Conservation (phyloP, 768 basidiomycete species). For the Suillus plorans region DNA sequence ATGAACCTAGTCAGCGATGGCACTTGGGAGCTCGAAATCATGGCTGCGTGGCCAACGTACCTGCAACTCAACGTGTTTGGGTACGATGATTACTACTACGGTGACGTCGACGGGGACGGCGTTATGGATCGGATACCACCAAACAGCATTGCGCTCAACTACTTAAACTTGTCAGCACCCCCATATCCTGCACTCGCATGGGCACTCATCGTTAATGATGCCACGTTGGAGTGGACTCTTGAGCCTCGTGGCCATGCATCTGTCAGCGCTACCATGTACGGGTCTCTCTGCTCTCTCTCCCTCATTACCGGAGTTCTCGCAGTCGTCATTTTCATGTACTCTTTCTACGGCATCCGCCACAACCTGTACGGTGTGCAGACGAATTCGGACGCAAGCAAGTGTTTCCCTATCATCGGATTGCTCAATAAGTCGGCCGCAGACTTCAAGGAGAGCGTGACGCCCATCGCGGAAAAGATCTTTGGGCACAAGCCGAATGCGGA, state of each 20-base stretch:
- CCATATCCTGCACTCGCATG: conserved; percentile 87
- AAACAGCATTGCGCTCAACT: conserved; percentile 82
- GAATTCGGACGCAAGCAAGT: conserved; percentile 65
- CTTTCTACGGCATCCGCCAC: conserved; percentile 94
- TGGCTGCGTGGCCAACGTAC: conserved; percentile 88
- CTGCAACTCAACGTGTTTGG: conserved; percentile 90
- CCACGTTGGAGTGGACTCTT: conserved; percentile 72
- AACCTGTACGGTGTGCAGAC: conserved; percentile 88
- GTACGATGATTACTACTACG: conserved; percentile 91
- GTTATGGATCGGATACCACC: conserved; percentile 89
- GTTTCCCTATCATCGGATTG: conserved; percentile 83
- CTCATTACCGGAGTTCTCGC: conserved; percentile 83
- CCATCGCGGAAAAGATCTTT: conserved; percentile 73
- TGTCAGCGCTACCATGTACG: conserved; percentile 87
- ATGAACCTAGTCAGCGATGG: conserved; percentile 67
- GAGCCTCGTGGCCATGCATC: conserved; percentile 79
- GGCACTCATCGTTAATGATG: conserved; percentile 79
- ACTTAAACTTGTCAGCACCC: conserved; percentile 88
- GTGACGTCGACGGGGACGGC: conserved; percentile 85
- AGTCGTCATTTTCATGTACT: conserved; percentile 88
- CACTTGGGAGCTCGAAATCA: conserved; percentile 85
- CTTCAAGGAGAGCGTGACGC: conserved; percentile 56
- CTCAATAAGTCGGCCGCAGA: conserved; percentile 68
- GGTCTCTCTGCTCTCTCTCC: conserved; percentile 77
- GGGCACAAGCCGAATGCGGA: conserved; percentile 58